Evolutionary conservation across 768 basidiomycete genomes (phyloP), one percentile per base, ranked within the genome.

Genomic region (Russula sp.): DNA sequence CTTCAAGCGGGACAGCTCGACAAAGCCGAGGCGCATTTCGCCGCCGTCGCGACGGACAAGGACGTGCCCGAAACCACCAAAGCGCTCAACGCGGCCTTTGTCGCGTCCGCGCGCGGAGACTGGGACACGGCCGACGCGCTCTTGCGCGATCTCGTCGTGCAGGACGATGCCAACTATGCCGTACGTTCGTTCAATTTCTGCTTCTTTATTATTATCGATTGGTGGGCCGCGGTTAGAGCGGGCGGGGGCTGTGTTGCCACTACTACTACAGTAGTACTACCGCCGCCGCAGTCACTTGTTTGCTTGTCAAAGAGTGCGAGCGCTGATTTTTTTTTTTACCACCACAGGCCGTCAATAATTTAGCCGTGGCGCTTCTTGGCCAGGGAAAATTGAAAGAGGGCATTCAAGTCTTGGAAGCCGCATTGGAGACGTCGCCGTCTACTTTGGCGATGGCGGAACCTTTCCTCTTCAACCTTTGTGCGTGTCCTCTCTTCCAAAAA

Each of bases 381-480:
- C 85, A 87, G 66, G 90, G 91, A 5, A 83, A 80, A 62, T 65
- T 93, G 42, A 84, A 82, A 68, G 86, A 92, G 87, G 87, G 83
- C 2, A 90, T 90, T 51, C 79, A 83, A 48, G 79, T 83, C 0
- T 73, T 93, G 41, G 90, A 93, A 71, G 71, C 61, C 5, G 84
- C 84, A 1, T 70, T 93, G 38, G 75, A 74, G 57, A 70, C 79
- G 3, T 87, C 88, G 1, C 91, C 91, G 2, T 80, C 87, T 1
- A 81, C 82, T 51, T 82, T 88, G 9, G 85, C 87, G 13, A 80
- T 85, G 29, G 87, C 88, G 7, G 90, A 93, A 68, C 90, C 90
- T 5, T 89, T 89, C 73, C 70, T 93, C 47, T 93, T 93, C 73
- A 93, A 93, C 65, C 77, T 93, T 7, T 88, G 91, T 91, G 70